Conservation (phyloP, 495 filamentous ascomycete genomes). For the Trichoderma reesei region DNA sequence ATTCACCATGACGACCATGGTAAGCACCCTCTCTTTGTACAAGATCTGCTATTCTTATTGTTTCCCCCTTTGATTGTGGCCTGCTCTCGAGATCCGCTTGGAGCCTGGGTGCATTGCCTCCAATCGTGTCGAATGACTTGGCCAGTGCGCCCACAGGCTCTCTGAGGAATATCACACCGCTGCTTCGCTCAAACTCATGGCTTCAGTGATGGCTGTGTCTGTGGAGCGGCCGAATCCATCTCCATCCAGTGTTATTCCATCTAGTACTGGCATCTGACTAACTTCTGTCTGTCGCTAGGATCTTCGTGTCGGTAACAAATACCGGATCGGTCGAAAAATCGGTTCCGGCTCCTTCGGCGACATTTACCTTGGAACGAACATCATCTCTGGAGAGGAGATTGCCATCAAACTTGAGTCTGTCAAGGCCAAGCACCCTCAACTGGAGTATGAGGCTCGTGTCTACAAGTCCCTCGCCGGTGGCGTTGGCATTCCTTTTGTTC, state of each 20-base stretch:
- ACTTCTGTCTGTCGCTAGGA: conserved; percentile 46
- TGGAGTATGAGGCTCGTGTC: conserved; percentile 98
- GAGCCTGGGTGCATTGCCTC: not conserved
- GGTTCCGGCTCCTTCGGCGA: conserved; percentile 98
- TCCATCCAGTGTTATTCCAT: not conserved
- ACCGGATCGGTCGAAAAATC: conserved; percentile 99
- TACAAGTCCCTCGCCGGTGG: conserved; percentile 99
- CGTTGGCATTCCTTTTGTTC: conserved; percentile 97
- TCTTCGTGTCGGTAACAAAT: conserved; percentile 99
- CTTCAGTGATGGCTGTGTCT: not conserved
- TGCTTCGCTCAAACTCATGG: not conserved
- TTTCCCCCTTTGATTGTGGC: not conserved
- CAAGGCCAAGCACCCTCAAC: conserved; percentile 98
- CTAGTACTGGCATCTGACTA: not conserved
- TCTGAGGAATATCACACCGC: not conserved
- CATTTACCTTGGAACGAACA: conserved; percentile 99
- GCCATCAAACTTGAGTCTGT: conserved; percentile 99
- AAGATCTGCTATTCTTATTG: not conserved
- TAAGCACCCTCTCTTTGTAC: conserved; percentile 20
- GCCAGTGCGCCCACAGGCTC: conserved; percentile 10
- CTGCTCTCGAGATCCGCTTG: not conserved
- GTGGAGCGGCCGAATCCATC: not conserved
- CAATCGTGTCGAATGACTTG: not conserved
- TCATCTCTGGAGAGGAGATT: conserved; percentile 99
- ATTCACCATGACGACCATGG: conserved; percentile 39